Base-by-base conservation (phyloP, 164 flowering plant genomes). In the Vitis rotundifolia region DNA sequence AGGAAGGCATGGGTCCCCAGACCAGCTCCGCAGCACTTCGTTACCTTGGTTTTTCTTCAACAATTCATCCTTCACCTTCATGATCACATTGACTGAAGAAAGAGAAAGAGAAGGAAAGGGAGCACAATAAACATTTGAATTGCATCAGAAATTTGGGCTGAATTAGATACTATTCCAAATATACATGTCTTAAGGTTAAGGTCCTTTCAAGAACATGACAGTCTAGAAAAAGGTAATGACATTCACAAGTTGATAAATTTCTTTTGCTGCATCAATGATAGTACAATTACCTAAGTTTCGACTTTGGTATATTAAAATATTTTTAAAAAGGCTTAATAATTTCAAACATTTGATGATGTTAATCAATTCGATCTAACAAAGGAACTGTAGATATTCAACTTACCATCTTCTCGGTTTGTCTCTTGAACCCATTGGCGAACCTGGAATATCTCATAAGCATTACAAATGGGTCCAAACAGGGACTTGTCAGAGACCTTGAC, bases 1-100 rank as follows among this genome's bases (percentile, higher is more conserved):
- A 70, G 83, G 91, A 68, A 79, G 79, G 65, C 97, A 91, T 51
- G 97, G 97, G 73, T 91, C 91, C 47, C 93, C 91, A 22, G 82
- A 68, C 92, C 93, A 89, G 73, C 76, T 80, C 44, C 29, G 63
- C 75, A 85, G 66, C 8, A 83, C 13, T 62, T 77, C 67, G 73
- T 78, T 84, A 13, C 68, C 68, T 67, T 71, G 72, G 79, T 89
- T 89, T 8, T 14, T 16, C 14, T 3, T 57, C 80, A 74, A 64
- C 75, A 87, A 72, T 56, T 86, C 86, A 64, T 84, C 64, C 74
- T 73, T 86, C 76, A 89, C 81, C 50, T 78, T 57, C 61, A 60
- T 16, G 11, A 85, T 79, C 64, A 71, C 83, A 44, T 77, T 77
- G 64, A 77, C 93, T 89, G 78, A 49, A 77, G 37, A 68, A 16